Evolutionary conservation across 352 stramenopile species (phyloP).

Genomic region (Phytophthora foliorum): DNA sequence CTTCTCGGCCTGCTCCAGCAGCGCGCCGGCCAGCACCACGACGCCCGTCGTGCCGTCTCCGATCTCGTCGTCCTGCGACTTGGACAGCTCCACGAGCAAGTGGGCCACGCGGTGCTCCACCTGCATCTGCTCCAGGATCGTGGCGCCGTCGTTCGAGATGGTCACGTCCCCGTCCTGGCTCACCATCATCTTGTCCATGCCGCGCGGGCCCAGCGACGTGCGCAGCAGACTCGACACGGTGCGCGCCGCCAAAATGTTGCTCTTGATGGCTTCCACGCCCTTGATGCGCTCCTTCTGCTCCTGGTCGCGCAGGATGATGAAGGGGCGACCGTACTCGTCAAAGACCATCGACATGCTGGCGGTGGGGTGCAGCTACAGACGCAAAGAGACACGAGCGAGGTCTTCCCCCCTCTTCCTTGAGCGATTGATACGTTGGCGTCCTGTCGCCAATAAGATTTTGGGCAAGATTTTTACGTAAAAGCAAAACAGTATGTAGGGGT

Average conservation of each 20-base stretch:
- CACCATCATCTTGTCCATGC: slow-evolving; percentile 99
- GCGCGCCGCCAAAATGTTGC: slow-evolving; percentile 98
- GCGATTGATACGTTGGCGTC: slow-evolving; percentile 9
- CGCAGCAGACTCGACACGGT: slow-evolving; percentile 98
- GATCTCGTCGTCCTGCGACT: slow-evolving; percentile 99
- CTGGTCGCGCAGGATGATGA: slow-evolving; percentile 99
- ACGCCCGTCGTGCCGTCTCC: slow-evolving; percentile 99
- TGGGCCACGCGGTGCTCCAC: slow-evolving; percentile 99
- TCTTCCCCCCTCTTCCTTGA: background rate
- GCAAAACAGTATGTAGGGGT: background rate
- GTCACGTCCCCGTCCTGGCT: slow-evolving; percentile 99
- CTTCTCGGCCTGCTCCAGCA: too few relatives aligned
- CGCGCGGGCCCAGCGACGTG: slow-evolving; percentile 98
- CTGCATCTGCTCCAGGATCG: slow-evolving; percentile 99
- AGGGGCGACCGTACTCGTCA: slow-evolving; percentile 99
- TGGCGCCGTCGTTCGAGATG: slow-evolving; percentile 99
- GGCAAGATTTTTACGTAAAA: slow-evolving; percentile 8
- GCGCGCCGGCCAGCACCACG: slow-evolving; percentile 97
- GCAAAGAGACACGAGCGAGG: slow-evolving; percentile 1
- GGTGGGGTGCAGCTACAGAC: background rate
- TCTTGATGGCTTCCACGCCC: slow-evolving; percentile 98
- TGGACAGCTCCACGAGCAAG: slow-evolving; percentile 98
- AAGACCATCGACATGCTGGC: slow-evolving; percentile 92
- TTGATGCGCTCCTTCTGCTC: slow-evolving; percentile 98
- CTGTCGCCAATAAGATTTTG: slow-evolving; percentile 13